Evolutionary conservation across 164 flowering plant species (phyloP).

Genomic region (Liquidambar formosana): DNA sequence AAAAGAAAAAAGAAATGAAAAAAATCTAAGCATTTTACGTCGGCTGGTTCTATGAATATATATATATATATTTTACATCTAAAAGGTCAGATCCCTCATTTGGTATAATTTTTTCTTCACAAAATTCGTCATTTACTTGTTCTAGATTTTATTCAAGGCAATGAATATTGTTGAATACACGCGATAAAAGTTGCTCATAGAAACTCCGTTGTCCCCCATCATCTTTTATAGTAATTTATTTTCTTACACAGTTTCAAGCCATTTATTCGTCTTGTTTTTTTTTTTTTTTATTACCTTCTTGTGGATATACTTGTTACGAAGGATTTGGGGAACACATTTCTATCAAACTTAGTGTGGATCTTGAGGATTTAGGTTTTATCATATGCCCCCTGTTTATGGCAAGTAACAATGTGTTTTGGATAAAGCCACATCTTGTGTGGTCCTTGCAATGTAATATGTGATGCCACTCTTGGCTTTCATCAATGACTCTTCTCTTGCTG

Average conservation of each 20-base stretch:
- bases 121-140: constrained; percentile 10
- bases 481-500: too few relatives aligned
- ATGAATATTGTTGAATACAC: constrained; percentile 14
- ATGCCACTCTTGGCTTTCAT: too few relatives aligned
- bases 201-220: constrained; percentile 14
- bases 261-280: background rate
- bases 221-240: constrained; percentile 30
- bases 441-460: too few relatives aligned
- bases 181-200: constrained; percentile 16
- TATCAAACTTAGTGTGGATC: too few relatives aligned
- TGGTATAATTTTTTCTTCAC: constrained; percentile 10
- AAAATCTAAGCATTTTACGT: background rate
- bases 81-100: constrained; percentile 6
- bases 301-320: background rate
- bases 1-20: background rate
- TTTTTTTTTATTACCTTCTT: background rate
- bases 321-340: too few relatives aligned
- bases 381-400: too few relatives aligned
- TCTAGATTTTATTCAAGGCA: constrained; percentile 19
- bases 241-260: constrained; percentile 4
- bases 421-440: too few relatives aligned
- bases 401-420: too few relatives aligned
- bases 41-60: constrained; percentile 11
- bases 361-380: too few relatives aligned
- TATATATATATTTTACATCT: constrained; percentile 4